Percentiles rank a stretch among this genome's conserved stretches.
Evolutionary conservation across 192 early-diverging fungal species (phyloP).

Genomic region (Dimargaris xerosporica): DNA sequence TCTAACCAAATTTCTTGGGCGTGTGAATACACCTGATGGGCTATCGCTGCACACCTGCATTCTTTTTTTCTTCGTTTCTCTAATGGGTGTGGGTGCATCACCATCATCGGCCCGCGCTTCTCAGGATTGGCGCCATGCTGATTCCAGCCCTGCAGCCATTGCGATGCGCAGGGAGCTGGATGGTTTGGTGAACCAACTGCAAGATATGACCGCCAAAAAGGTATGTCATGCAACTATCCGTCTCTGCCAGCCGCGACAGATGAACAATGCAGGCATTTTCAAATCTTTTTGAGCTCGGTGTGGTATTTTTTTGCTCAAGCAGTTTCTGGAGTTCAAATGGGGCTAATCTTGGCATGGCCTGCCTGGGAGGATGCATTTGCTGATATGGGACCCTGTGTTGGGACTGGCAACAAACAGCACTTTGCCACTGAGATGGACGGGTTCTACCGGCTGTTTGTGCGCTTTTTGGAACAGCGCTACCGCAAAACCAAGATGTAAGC

Average conservation of each 20-base stretch:
- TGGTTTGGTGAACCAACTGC: not conserved
- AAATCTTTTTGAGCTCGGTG: not conserved
- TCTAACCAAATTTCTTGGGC: too few relatives aligned
- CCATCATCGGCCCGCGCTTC: too few relatives aligned
- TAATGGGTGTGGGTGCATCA: too few relatives aligned
- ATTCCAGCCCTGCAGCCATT: conserved; percentile 4
- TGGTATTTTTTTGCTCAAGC: not conserved
- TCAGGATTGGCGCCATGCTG: conserved; percentile 3
- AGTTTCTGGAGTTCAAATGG: not conserved
- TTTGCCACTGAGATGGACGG: conserved; percentile 73
- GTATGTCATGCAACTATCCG: not conserved
- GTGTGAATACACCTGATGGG: too few relatives aligned
- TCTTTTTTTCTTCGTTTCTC: too few relatives aligned
- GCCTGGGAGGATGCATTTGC: not conserved
- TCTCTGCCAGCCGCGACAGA: not conserved
- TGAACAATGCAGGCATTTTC: not conserved
- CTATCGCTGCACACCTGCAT: too few relatives aligned
- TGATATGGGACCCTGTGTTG: not conserved
- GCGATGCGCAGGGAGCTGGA: conserved; percentile 11
- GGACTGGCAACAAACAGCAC: conserved; percentile 18
- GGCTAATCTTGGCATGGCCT: not conserved
- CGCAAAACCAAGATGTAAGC: conserved; percentile 67
- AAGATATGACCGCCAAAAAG: not conserved
- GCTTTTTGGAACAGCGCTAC: conserved; percentile 69
- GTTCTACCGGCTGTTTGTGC: conserved; percentile 67